Conservation (phyloP, 164 flowering plant genomes). For the Sextonia rubra region DNA sequence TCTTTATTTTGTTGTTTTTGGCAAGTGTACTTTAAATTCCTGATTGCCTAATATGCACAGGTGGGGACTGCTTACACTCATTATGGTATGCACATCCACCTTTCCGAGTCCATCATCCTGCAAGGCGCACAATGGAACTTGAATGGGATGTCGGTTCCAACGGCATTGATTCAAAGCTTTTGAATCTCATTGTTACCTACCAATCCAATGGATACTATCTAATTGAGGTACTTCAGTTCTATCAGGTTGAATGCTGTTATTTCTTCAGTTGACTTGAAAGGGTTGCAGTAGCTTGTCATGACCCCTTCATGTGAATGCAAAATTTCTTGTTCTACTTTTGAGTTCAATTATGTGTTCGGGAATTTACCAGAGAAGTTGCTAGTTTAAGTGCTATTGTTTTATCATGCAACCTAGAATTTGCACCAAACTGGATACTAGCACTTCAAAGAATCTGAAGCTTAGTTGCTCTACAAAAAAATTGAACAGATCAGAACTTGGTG, state of each 20-base stretch:
- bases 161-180: constrained; percentile 26
- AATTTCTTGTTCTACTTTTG: background rate
- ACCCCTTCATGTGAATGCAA: background rate
- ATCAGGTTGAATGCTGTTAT: background rate
- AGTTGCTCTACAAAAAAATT: too few relatives aligned
- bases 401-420: background rate
- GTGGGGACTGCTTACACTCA: constrained; percentile 33
- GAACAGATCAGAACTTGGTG: too few relatives aligned
- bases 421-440: background rate
- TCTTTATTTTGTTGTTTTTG: background rate
- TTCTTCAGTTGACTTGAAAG: background rate
- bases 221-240: constrained; percentile 49
- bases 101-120: constrained; percentile 73
- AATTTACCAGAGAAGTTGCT: background rate
- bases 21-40: constrained; percentile 5
- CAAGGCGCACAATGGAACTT: constrained; percentile 57
- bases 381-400: background rate
- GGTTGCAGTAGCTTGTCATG: background rate
- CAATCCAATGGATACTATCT: constrained; percentile 67
- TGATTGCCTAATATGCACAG: constrained; percentile 25
- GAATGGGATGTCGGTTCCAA: constrained; percentile 65
- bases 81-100: constrained; percentile 87
- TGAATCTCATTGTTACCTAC: constrained; percentile 44
- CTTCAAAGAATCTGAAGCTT: too few relatives aligned
- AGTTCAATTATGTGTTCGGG: background rate